Base-by-base conservation (phyloP, 352 stramenopile genomes). In the Phytophthora constricta region DNA sequence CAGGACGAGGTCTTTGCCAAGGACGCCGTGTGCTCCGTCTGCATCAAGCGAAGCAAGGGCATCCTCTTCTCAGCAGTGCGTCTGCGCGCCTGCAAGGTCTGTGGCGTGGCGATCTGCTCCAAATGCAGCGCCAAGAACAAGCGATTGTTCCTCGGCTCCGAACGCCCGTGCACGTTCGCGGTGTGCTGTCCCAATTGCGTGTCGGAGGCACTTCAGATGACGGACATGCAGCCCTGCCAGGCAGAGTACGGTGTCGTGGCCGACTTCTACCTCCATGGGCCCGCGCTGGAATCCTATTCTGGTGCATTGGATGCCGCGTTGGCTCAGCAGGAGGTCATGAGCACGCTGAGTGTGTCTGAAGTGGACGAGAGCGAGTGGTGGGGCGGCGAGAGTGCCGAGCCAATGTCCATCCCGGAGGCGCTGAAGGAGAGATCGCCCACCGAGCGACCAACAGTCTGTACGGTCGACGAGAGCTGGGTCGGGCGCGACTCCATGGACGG, bases 151-250 rank as follows among this genome's bases (percentile, higher is more conserved):
- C 66, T 74, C 8, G 66, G 66, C 11, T 58, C 54, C 9, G 41
- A 70, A 16, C 54, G 61, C 10, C 66, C 60, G 16, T 70, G 61
- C 20, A 45, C 66, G 7, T 66, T 60, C 17, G 37, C 42, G 0
- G 53, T 66, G 7, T 74, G 66, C 11, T 85, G 76, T 53, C 70
- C 76, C 4, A 67, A 58, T 27, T 84, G 76, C 28, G 66, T 80
- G 39, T 45, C 66, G 3, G 65, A 80, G 20, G 59, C 70, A 10
- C 69, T 77, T 57, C 67, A 66, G 33, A 71, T 84, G 69, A 70
- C 54, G 7, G 50, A 51, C 0, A 65, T 77, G 49, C 42, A 45
- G 4, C 69, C 69, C 10, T 64, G 42, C 5, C 54, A 74, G 3
- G 3, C 42, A 1, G 58, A 71, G 43, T 77, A 70, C 27, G 46